A percentile compares a stretch with the other conserved stretches of the same genome.
Evolutionary conservation across 208 protist species (phyloP).

Genomic region (Acanthamoeba healyi): DNA sequence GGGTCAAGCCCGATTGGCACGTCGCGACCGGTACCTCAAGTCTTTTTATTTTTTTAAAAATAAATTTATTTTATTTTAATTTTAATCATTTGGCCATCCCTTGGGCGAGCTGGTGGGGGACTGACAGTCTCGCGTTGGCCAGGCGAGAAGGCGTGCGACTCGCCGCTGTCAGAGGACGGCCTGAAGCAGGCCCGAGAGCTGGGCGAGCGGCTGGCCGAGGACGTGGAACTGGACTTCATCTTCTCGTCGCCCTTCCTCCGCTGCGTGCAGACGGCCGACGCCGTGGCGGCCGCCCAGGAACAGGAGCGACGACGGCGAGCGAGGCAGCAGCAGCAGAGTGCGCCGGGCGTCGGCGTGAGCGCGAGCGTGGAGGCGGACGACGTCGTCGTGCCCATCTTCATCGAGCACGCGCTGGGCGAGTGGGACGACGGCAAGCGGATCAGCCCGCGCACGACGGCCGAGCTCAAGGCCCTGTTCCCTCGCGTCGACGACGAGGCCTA

Average conservation of each 20-base stretch:
- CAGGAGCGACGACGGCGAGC: background rate
- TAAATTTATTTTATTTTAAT: too few relatives aligned
- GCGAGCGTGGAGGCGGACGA: background rate
- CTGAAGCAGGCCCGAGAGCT: slow-evolving; percentile 83
- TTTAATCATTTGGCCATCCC: too few relatives aligned
- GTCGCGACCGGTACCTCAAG: background rate
- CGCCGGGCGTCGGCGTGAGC: background rate
- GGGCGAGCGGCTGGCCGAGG: background rate
- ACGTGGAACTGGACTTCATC: slow-evolving; percentile 43
- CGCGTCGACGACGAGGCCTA: slow-evolving; percentile 35
- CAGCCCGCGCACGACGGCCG: background rate
- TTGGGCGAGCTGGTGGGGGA: background rate
- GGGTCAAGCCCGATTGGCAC: slow-evolving; percentile 47
- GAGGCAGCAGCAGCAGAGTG: background rate
- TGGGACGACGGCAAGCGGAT: slow-evolving; percentile 16
- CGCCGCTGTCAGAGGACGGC: slow-evolving; percentile 87
- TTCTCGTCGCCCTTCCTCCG: slow-evolving; percentile 76
- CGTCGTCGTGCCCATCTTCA: background rate
- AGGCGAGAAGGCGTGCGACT: slow-evolving; percentile 87
- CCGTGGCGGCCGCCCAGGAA: slow-evolving; percentile 17
- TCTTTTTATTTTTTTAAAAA: too few relatives aligned
- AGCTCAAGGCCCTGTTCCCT: slow-evolving; percentile 16
- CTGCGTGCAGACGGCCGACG: slow-evolving; percentile 75
- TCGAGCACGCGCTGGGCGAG: slow-evolving; percentile 42
- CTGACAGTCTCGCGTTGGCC: too few relatives aligned